phyloP scores from a whole-genome alignment of 2,329 filamentous ascomycete genomes.

The Penicillium concentricum region DNA sequence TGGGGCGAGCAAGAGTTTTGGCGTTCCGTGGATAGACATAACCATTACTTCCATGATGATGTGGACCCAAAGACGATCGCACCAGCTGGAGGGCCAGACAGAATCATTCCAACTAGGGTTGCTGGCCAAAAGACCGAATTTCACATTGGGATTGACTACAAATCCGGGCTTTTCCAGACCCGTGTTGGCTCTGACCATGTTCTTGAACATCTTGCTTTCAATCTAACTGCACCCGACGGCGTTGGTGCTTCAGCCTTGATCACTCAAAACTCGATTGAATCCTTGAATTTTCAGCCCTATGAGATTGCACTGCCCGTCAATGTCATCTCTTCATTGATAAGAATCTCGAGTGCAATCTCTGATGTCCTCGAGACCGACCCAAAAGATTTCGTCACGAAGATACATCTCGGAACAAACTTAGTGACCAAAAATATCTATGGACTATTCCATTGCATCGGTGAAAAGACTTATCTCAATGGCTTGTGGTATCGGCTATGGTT shows the following conservation, averaged over 20 bases:
- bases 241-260: neutral
- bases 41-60: too few species aligned
- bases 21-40: too few species aligned
- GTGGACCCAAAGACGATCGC: too few species aligned
- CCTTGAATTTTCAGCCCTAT: constrained; percentile 9
- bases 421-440: constrained; percentile 12
- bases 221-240: neutral
- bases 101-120: too few species aligned
- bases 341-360: constrained; percentile 1
- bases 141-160: too few species aligned
- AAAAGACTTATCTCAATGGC: constrained; percentile 13
- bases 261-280: constrained; percentile 3
- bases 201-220: constrained; percentile 5
- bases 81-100: too few species aligned
- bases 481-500: constrained; percentile 14
- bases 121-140: too few species aligned
- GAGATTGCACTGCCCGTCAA: constrained; percentile 8
- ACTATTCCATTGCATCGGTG: constrained; percentile 12
- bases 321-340: constrained; percentile 2
- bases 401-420: constrained; percentile 12
- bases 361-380: constrained; percentile 3
- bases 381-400: neutral
- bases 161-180: too few species aligned
- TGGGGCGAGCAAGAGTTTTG: too few species aligned
- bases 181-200: too few species aligned